Evolutionary conservation across 768 basidiomycete species (phyloP).

Genomic region (Psilocybe azurescens): DNA sequence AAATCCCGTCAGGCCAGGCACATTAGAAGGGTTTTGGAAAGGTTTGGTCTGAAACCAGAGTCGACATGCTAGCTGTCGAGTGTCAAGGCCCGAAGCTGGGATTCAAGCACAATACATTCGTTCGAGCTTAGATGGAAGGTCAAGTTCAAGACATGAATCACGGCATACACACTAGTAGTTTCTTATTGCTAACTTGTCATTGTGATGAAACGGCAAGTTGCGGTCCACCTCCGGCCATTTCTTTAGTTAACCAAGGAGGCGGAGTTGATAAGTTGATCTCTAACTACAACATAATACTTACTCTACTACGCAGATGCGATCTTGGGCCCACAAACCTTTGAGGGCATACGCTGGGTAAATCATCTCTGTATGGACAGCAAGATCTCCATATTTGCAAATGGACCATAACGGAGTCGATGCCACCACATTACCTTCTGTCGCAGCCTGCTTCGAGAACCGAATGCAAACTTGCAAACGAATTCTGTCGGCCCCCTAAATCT

Average conservation of each 20-base stretch:
- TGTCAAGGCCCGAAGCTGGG: no score
- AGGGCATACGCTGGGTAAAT: constrained; percentile 2
- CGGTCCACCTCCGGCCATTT: not conserved
- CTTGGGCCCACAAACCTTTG: not conserved
- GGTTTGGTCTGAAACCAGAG: no score
- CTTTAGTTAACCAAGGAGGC: not conserved
- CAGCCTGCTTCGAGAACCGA: not conserved
- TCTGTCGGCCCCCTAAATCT: not conserved
- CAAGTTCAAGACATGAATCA: no score
- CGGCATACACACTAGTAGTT: no score
- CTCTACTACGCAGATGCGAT: not conserved
- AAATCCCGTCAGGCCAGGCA: not conserved
- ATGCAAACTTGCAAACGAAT: not conserved
- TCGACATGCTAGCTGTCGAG: no score
- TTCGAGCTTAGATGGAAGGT: no score
- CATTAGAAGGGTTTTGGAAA: no score
- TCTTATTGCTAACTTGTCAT: no score
- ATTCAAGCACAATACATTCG: no score
- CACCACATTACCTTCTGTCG: constrained; percentile 1
- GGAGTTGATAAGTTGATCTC: constrained; percentile 5
- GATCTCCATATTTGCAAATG: constrained; percentile 12
- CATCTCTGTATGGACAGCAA: not conserved
- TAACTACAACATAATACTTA: not conserved
- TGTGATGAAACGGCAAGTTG: not conserved
- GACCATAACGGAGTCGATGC: constrained; percentile 1